Conservation (phyloP, 257 asterid species). For the Solanum ossicruentum region DNA sequence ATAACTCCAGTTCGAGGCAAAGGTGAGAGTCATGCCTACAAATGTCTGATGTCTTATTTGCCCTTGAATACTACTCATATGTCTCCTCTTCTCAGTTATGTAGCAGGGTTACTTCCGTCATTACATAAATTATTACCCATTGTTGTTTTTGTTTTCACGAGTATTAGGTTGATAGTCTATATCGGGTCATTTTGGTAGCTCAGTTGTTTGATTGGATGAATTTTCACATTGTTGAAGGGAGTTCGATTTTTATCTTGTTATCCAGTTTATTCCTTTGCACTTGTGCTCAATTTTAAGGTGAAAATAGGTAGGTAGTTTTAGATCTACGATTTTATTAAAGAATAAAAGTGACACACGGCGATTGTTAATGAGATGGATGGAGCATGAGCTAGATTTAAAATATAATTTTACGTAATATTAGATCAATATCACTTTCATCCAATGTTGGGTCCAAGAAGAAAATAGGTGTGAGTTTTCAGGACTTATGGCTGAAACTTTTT, state of each 20-base stretch:
- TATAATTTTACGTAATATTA: too few species aligned
- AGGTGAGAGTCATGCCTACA: constrained; percentile 18
- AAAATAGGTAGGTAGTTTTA: not conserved
- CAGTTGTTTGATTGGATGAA: not conserved
- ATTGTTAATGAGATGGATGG: too few species aligned
- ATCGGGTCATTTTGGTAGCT: not conserved
- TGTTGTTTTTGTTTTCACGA: not conserved
- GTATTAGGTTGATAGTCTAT: not conserved
- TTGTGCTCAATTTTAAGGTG: too few species aligned
- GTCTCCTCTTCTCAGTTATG: not conserved
- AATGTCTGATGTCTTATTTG: not conserved
- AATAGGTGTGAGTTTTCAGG: too few species aligned
- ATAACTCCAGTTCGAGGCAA: constrained; percentile 58
- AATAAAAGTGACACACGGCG: too few species aligned
- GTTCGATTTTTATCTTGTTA: not conserved
- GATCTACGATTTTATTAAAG: not conserved
- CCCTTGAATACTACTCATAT: not conserved
- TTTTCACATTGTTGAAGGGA: not conserved
- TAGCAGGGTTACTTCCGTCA: not conserved
- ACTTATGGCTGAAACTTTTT: not conserved
- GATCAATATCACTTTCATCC: too few species aligned
- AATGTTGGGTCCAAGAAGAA: too few species aligned
- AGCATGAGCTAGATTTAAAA: too few species aligned
- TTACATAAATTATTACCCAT: not conserved
- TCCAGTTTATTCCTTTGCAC: too few species aligned